Evolutionary conservation across 768 basidiomycete species (phyloP).

Genomic region (Serendipita sp.): DNA sequence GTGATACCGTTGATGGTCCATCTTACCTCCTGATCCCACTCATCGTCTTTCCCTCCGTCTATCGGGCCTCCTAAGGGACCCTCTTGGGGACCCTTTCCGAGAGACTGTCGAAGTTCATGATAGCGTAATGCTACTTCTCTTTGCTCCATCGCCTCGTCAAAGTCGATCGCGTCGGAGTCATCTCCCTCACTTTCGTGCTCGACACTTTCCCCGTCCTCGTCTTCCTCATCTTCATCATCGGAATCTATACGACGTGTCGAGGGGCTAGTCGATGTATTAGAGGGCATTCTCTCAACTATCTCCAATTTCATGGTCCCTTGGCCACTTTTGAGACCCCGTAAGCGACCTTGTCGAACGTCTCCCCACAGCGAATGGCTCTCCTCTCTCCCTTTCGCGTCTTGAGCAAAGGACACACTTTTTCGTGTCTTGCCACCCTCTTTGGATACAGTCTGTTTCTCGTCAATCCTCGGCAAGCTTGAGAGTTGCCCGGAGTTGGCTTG

Average conservation of each 20-base stretch:
- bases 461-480: background rate
- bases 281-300: background rate
- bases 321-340: background rate
- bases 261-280: background rate
- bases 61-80: constrained; percentile 1
- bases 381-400: background rate
- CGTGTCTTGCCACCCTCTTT: background rate
- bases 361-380: background rate
- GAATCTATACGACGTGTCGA: background rate
- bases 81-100: background rate
- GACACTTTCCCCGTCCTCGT: background rate
- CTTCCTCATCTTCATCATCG: background rate
- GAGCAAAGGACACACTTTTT: background rate
- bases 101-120: constrained; percentile 2
- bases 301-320: background rate
- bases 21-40: background rate
- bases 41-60: background rate
- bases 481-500: background rate
- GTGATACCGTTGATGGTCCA: background rate
- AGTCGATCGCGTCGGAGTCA: background rate
- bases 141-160: background rate
- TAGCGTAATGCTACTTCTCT: background rate
- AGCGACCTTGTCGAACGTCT: background rate
- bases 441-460: background rate
- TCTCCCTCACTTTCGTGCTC: background rate